Evolutionary conservation across 495 filamentous ascomycete genomes (phyloP), one percentile per base, ranked within the genome.

Genomic region (Penicillium lividum): DNA sequence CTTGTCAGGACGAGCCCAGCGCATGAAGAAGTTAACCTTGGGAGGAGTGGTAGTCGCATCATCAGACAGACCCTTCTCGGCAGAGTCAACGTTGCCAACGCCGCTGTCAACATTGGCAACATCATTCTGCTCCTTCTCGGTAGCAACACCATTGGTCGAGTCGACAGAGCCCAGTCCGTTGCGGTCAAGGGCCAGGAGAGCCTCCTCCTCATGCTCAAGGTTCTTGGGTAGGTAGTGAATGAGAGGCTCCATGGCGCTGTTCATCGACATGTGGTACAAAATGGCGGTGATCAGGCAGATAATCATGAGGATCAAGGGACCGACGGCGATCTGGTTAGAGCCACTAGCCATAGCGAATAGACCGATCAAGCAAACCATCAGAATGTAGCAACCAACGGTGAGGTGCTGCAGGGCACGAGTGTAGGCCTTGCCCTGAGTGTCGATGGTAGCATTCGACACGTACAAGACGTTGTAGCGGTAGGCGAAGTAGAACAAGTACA

Each of bases 391-490:
- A 61, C 94, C 94, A 1, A 89, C 86, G 43, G 93, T 88, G 59
- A 95, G 84, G 61, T 98, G 94, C 70, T 97, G 92, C 59, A 98
- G 75, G n/a, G 90, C 94, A 36, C 86, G 85, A 5, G 89, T 86
- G 69, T 97, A 98, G 59, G 89, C 84, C 36, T 89, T 84, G 54
- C 94, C 94, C 62, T 95, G 91, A 28, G 94, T 97, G 74, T 98
- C 93, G 68, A 97, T 88, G 52, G 80, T 60, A 30, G 88, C 82
- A 66, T 95, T 90, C 51, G 87, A 91, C 51, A 97, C 91, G 73
- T 95, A 98, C 48, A 98, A 82, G 65, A 98, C 70, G 69, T 98
- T 96, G 81, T 98, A 98, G 5, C 92, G 85, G 83, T 90, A 97
- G 54, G 94, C 93, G 48, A 96, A 78, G 74, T 97, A 97, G 75